These are phyloP conservation scores for Phascolomyces articulosus DNA, from an alignment of 371 early-diverging fungal species.

Conservation along the genomic window DNA sequence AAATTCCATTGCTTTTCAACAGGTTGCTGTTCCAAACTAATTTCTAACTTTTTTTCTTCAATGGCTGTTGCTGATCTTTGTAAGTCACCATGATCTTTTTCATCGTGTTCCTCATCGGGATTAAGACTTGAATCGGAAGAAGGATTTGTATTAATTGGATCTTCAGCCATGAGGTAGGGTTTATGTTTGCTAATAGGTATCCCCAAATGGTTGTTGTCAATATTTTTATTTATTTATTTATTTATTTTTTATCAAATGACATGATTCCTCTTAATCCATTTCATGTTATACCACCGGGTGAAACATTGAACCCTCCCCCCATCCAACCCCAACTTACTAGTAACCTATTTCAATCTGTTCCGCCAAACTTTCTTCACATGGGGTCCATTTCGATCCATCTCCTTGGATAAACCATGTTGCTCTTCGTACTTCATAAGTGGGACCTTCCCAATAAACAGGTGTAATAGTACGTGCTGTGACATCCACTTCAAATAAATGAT, in stretches of 20 bases:
- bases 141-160: conserved; percentile 4
- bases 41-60: conserved; percentile 39
- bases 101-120: conserved; percentile 9
- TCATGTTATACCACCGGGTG: too few species aligned
- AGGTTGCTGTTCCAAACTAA: conserved; percentile 31
- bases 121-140: neutral
- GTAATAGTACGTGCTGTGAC: conserved; percentile 68
- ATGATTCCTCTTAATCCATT: too few species aligned
- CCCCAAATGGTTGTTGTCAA: neutral
- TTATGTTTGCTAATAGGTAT: conserved; percentile 29
- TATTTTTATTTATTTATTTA: too few species aligned
- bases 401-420: conserved; percentile 83
- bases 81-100: conserved; percentile 11
- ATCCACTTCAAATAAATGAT: conserved; percentile 81
- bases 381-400: conserved; percentile 67
- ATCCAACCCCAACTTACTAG: conserved; percentile 61
- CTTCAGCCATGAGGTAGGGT: conserved; percentile 23
- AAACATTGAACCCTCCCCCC: too few species aligned
- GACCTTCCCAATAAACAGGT: conserved; percentile 87
- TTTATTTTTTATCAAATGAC: too few species aligned
- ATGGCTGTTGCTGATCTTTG: conserved; percentile 18
- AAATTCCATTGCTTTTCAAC: conserved; percentile 70
- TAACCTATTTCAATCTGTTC: conserved; percentile 86
- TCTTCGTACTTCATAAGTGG: conserved; percentile 77
- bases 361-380: conserved; percentile 82